Evolutionary conservation across 352 stramenopile genomes (phyloP).

Genomic region (Globisporangium uncinulatum): DNA sequence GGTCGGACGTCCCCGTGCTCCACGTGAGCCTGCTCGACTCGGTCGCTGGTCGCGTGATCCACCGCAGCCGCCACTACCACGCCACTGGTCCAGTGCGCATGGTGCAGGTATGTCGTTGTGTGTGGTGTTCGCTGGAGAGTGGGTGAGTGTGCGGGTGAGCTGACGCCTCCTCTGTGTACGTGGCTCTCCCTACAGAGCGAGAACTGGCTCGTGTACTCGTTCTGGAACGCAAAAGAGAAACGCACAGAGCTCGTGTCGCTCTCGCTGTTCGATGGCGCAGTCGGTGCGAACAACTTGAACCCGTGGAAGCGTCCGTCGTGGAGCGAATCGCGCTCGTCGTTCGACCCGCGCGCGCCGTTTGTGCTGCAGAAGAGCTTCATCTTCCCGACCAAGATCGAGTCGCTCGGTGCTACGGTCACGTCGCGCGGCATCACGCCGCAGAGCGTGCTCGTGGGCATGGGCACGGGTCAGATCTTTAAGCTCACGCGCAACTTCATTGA

Average conservation of each 20-base stretch:
- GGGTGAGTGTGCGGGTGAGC: not conserved
- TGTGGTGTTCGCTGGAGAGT: not conserved
- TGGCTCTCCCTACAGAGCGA: slow-evolving; percentile 59
- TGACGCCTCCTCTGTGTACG: not conserved
- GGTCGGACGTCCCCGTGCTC: slow-evolving; percentile 37
- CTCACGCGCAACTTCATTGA: slow-evolving; percentile 92
- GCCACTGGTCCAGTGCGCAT: slow-evolving; percentile 61
- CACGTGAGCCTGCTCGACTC: slow-evolving; percentile 93
- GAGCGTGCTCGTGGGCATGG: slow-evolving; percentile 90
- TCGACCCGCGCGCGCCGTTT: slow-evolving; percentile 83
- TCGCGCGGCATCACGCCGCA: slow-evolving; percentile 93
- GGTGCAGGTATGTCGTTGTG: slow-evolving; percentile 38
- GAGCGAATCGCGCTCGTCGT: slow-evolving; percentile 88
- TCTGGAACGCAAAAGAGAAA: slow-evolving; percentile 91
- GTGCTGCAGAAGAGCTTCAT: slow-evolving; percentile 96
- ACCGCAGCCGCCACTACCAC: slow-evolving; percentile 87
- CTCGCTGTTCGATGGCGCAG: slow-evolving; percentile 95
- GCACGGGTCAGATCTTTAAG: slow-evolving; percentile 91
- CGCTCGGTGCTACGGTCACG: slow-evolving; percentile 91
- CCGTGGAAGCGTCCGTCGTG: slow-evolving; percentile 92
- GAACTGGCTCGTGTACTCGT: slow-evolving; percentile 97
- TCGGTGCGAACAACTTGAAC: slow-evolving; percentile 93
- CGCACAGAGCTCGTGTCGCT: slow-evolving; percentile 78
- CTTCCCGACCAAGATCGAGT: slow-evolving; percentile 85
- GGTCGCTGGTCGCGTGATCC: slow-evolving; percentile 91